Conservation (phyloP, 2,329 filamentous ascomycete genomes). For the Biscogniauxia marginata region DNA sequence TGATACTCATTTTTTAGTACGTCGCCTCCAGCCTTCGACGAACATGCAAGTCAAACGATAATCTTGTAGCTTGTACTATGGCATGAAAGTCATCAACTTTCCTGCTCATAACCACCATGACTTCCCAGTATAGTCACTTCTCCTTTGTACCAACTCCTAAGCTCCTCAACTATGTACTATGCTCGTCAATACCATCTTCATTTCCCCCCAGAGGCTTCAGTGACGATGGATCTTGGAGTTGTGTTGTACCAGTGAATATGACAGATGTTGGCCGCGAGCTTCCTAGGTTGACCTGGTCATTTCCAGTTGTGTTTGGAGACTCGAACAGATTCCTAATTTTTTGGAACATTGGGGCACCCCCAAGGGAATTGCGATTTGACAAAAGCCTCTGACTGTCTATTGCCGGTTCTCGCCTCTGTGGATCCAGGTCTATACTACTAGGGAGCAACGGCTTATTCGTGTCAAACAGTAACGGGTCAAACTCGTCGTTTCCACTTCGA, state of each 20-base stretch:
- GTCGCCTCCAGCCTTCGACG: conserved; percentile 38
- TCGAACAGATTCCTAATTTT: conserved; percentile 44
- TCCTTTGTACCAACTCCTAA: conserved; percentile 11
- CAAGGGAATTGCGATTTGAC: conserved; percentile 14
- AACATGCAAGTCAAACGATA: conserved; percentile 38
- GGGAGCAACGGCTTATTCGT: conserved; percentile 6
- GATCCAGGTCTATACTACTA: not conserved
- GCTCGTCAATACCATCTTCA: conserved; percentile 22
- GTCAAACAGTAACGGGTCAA: conserved; percentile 28
- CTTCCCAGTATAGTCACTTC: conserved; percentile 41
- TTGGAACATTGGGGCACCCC: conserved; percentile 35
- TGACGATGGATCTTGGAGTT: not conserved
- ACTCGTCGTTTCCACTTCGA: conserved; percentile 14
- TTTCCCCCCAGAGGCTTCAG: not conserved
- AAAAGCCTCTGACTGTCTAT: not conserved
- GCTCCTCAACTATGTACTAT: conserved; percentile 30
- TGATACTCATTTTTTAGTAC: conserved; percentile 31
- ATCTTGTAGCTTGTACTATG: conserved; percentile 16
- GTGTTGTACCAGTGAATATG: not conserved
- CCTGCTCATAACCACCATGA: conserved; percentile 13
- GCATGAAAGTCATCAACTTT: not conserved
- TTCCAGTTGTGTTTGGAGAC: conserved; percentile 8
- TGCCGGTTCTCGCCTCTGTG: conserved; percentile 1
- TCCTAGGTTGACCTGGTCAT: conserved; percentile 8
- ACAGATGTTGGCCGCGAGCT: not conserved